Percentiles rank a stretch among this genome's conserved stretches.
Evolutionary conservation across 768 basidiomycete species (phyloP).

Genomic region (Leccinellum albellum): DNA sequence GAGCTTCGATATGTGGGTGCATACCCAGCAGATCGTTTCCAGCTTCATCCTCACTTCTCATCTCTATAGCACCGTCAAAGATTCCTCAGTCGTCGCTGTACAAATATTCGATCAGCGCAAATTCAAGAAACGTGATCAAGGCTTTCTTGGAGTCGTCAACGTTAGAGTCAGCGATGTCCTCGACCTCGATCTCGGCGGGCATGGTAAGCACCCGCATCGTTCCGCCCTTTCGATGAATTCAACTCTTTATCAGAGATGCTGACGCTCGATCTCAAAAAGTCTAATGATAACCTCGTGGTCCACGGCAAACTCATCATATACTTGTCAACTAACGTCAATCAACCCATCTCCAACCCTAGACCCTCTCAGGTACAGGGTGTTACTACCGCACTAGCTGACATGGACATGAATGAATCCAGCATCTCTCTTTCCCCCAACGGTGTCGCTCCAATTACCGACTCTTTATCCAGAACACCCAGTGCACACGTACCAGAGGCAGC

Average conservation of each 20-base stretch:
- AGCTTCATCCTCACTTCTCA: background rate
- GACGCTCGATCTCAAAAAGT: conserved; percentile 94
- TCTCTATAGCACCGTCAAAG: conserved; percentile 77
- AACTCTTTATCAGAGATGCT: conserved; percentile 71
- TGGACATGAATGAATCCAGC: conserved; percentile 58
- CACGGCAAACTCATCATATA: conserved; percentile 98
- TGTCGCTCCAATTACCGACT: conserved; percentile 30
- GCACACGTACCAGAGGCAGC: conserved; percentile 59
- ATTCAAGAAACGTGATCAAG: conserved; percentile 97
- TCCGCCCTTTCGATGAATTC: background rate
- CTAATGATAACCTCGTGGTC: conserved; percentile 97
- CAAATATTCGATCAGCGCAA: conserved; percentile 99
- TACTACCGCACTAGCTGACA: conserved; percentile 55
- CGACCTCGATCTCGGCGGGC: conserved; percentile 88
- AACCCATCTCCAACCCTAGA: conserved; percentile 82
- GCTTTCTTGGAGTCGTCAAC: conserved; percentile 97
- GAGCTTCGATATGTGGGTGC: conserved; percentile 89
- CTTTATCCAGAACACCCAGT: conserved; percentile 63
- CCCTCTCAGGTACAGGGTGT: conserved; percentile 66
- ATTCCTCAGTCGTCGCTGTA: conserved; percentile 95
- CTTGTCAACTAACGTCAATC: conserved; percentile 84
- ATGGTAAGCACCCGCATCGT: conserved; percentile 57
- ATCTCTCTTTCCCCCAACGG: conserved; percentile 52
- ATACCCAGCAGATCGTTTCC: background rate
- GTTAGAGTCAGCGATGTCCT: conserved; percentile 85